Conservation (phyloP, 306 rosid species). For the Canavalia ensiformis region DNA sequence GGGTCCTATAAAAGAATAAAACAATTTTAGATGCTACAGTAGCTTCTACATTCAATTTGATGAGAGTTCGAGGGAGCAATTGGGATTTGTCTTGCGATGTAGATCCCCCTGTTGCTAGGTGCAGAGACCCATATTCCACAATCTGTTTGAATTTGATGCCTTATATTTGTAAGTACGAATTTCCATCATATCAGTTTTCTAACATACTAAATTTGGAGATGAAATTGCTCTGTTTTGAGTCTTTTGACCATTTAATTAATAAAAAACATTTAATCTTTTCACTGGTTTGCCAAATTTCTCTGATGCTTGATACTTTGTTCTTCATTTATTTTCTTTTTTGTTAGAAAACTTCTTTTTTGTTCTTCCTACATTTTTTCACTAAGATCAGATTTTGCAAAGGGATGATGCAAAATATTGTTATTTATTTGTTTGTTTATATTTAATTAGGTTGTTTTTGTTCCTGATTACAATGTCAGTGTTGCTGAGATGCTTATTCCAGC, state of each 20-base stretch:
- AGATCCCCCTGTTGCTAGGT: neutral
- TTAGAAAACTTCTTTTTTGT: neutral
- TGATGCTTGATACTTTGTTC: slow-evolving; percentile 26
- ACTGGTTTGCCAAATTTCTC: neutral
- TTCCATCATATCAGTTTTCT: slow-evolving; percentile 2
- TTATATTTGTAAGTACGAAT: neutral
- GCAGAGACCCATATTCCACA: neutral
- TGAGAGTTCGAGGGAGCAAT: neutral
- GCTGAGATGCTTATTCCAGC: slow-evolving; percentile 97
- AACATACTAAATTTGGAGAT: neutral
- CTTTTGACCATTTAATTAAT: neutral
- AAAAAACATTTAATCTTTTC: slow-evolving; percentile 1
- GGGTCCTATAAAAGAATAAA: slow-evolving; percentile 22
- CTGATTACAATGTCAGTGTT: slow-evolving; percentile 95
- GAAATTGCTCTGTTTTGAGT: slow-evolving; percentile 3
- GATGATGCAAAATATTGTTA: slow-evolving; percentile 23
- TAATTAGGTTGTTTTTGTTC: slow-evolving; percentile 87
- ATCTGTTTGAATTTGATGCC: slow-evolving; percentile 29
- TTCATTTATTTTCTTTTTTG: slow-evolving; percentile 27
- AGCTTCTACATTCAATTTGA: slow-evolving; percentile 25
- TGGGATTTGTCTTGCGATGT: slow-evolving; percentile 5
- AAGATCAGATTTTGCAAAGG: slow-evolving; percentile 32
- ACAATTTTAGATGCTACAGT: slow-evolving; percentile 18
- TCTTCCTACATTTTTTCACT: slow-evolving; percentile 18
- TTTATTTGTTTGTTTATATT: slow-evolving; percentile 35